A percentile compares a stretch with the other conserved stretches of the same genome.
These are phyloP conservation scores for Blastocystis sp. DNA, from an alignment of 352 stramenopile genomes.

Conservation along the genomic window DNA sequence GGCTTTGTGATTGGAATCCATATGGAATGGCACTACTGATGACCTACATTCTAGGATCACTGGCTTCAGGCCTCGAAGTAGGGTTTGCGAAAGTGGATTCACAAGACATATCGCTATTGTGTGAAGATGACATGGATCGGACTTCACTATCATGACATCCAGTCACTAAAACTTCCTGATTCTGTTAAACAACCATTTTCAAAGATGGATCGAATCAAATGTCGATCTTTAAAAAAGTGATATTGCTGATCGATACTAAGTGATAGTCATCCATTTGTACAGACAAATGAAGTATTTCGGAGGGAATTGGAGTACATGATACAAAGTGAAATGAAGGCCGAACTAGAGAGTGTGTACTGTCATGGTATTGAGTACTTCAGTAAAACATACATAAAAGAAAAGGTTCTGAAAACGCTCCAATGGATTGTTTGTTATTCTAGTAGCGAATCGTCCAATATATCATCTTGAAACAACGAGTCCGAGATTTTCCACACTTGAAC, in stretches of 20 bases:
- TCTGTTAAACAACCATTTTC: neutral
- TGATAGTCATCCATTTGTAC: constrained; percentile 35
- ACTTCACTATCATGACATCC: constrained; percentile 12
- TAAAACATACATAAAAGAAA: constrained; percentile 28
- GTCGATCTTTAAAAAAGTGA: neutral
- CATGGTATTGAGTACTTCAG: constrained; percentile 54
- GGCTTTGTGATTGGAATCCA: constrained; percentile 41
- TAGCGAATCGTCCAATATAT: constrained; percentile 1
- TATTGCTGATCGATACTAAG: neutral
- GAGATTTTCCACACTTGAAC: constrained; percentile 74
- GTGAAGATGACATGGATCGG: constrained; percentile 20
- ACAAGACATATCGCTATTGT: constrained; percentile 44
- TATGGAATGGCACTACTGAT: constrained; percentile 30
- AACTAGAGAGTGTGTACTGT: constrained; percentile 51
- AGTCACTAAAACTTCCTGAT: neutral
- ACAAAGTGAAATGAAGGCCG: neutral
- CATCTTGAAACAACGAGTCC: constrained; percentile 8
- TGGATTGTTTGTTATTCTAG: constrained; percentile 20
- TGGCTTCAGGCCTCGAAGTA: constrained; percentile 39
- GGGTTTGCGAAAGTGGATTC: neutral
- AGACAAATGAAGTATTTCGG: neutral
- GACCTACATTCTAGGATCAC: constrained; percentile 41
- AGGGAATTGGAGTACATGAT: neutral
- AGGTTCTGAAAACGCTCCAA: neutral
- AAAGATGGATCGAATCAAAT: constrained; percentile 12